phyloP scores from a whole-genome alignment of 2,329 filamentous ascomycete genomes.

The Sphaceloma murrayae region DNA sequence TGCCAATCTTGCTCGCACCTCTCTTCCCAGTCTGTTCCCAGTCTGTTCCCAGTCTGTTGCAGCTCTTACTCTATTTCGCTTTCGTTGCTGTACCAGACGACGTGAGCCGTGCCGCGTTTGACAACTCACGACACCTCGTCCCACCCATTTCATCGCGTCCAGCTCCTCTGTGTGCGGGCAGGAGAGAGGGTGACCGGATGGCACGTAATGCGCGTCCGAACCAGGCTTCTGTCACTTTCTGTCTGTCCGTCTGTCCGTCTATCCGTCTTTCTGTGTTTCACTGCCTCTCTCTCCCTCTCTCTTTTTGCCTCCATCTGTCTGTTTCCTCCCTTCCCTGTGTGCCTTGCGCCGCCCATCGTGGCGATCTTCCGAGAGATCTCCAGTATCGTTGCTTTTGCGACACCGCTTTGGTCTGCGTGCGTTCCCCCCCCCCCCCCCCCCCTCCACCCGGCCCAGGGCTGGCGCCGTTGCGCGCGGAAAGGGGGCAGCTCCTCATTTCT shows the following conservation, averaged over 20 bases:
- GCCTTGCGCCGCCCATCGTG: too few species aligned
- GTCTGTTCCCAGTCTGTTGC: neutral
- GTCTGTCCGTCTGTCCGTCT: too few species aligned
- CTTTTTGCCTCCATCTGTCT: too few species aligned
- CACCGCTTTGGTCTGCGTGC: too few species aligned
- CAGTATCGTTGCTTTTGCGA: too few species aligned
- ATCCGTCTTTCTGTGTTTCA: too few species aligned
- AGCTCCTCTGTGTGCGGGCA: too few species aligned
- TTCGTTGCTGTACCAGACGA: conserved; percentile 5
- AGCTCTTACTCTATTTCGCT: conserved; percentile 7
- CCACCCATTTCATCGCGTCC: too few species aligned
- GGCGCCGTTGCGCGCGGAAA: neutral
- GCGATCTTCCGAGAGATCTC: too few species aligned
- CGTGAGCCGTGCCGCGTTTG: conserved; percentile 9
- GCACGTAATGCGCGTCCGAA: neutral
- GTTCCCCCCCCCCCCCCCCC: too few species aligned
- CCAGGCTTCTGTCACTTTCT: neutral
- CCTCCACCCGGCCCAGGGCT: too few species aligned
- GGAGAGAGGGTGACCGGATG: neutral
- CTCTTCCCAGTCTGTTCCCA: neutral
- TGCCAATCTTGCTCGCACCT: neutral
- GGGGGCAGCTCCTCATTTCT: neutral
- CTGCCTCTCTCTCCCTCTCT: neutral
- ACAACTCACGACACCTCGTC: conserved; percentile 13
- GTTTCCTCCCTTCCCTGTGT: too few species aligned